Evolutionary conservation across 352 stramenopile species (phyloP).

Genomic region (Pythium aristosporum): DNA sequence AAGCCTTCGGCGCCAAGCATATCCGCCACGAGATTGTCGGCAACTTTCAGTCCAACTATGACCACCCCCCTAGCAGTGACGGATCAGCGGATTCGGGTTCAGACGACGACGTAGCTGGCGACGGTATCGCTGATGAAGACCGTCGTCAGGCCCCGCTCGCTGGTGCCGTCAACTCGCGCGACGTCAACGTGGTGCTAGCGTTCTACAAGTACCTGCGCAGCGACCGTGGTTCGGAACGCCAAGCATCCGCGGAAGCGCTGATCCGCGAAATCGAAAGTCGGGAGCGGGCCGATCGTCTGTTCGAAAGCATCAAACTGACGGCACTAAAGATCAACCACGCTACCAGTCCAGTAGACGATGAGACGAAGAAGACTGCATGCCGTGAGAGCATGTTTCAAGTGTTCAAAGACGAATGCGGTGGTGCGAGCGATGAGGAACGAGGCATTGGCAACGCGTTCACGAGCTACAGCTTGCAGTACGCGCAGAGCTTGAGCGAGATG

Average conservation of each 20-base stretch:
- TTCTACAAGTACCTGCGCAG: constrained; percentile 82
- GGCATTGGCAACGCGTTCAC: constrained; percentile 45
- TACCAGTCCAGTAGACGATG: neutral
- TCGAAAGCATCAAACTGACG: constrained; percentile 39
- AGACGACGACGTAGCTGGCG: constrained; percentile 22
- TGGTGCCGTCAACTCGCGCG: constrained; percentile 54
- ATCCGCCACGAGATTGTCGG: constrained; percentile 76
- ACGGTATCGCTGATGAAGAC: neutral
- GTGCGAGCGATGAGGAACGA: constrained; percentile 4
- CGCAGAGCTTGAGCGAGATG: constrained; percentile 15
- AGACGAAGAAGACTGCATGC: constrained; percentile 9
- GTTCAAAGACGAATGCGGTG: constrained; percentile 23
- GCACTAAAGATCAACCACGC: constrained; percentile 8
- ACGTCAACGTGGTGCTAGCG: constrained; percentile 70
- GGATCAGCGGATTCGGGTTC: constrained; percentile 9
- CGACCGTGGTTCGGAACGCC: constrained; percentile 32
- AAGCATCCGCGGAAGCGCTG: constrained; percentile 40
- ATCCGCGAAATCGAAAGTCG: constrained; percentile 41
- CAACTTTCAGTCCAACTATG: constrained; percentile 83
- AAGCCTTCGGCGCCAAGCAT: constrained; percentile 57
- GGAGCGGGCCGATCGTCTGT: constrained; percentile 55
- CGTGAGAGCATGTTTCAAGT: constrained; percentile 20
- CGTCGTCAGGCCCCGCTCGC: constrained; percentile 1
- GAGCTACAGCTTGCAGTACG: constrained; percentile 74
- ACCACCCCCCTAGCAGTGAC: constrained; percentile 30